Evolutionary conservation across 2,329 filamentous ascomycete genomes (phyloP), one percentile per base, ranked within the genome.

Genomic region (Alternaria conjuncta): DNA sequence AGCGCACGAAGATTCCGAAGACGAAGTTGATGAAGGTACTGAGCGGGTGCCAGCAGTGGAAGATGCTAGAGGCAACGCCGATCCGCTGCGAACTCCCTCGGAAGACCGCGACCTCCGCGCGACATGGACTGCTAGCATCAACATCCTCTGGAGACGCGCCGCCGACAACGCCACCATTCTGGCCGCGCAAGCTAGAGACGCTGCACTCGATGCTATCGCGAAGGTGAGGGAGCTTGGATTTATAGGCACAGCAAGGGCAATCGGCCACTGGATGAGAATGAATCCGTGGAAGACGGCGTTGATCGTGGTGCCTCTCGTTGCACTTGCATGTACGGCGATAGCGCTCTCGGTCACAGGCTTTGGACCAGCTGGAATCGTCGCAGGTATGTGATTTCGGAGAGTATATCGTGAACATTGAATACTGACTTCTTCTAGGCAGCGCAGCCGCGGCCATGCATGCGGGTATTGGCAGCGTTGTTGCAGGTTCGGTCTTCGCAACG

Each of bases 381-480:
- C 51, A 26, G 63, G 63, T 57, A 44, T 13, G 53, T 43, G 9
- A 7, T 6, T 15, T n/a, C 7, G 9, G 2, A 5, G 11, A 20
- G 2, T 43, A 2, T 2, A 6, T 6, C 5, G 15, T 10, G 13
- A 7, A 26, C 9, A 2, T 6, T 7, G 13, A 1, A 18, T 32
- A 26, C 41, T 65, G n/a, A 63, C 21, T 15, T 15, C 4, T 10
- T 10, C 6, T 21, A 76, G 73, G 68, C 0, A 76, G 71, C 11
- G 26, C 69, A 4, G 74, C 71, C 2, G 72, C 75, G 1, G 63
- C 46, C 1, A 67, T 71, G 1, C 75, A 78, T 18, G 66, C 71
- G 0, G 32, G 58, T 0, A 73, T 71, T 8, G 73, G 71, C 4
- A 70, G 53, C 12, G 69, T 74, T 2, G 66, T 54, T 5, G 72